These are phyloP conservation scores for Talaromyces borbonicus DNA, from an alignment of 495 filamentous ascomycete species.

Conservation along the genomic window DNA sequence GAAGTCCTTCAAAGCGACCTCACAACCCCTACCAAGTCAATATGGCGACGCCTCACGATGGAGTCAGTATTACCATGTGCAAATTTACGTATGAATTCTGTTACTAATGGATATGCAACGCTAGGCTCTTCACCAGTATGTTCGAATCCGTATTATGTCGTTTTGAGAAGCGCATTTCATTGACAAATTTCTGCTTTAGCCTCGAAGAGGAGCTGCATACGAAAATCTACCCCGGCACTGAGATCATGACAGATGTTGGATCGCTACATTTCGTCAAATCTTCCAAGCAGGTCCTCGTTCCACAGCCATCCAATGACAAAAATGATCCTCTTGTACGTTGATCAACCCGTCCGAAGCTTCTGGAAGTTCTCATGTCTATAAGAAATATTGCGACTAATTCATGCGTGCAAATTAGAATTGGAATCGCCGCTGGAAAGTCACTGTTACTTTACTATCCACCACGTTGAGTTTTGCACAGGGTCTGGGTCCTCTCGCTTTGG, in stretches of 20 bases:
- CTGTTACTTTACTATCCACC: constrained; percentile 35
- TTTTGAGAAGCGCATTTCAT: not conserved
- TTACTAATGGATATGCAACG: too few species aligned
- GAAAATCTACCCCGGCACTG: constrained; percentile 51
- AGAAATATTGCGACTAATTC: not conserved
- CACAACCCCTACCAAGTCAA: too few species aligned
- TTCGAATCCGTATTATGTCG: not conserved
- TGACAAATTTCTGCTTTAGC: not conserved
- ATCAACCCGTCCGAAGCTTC: not conserved
- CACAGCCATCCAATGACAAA: constrained; percentile 40
- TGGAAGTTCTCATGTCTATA: not conserved
- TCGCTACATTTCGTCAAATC: constrained; percentile 52
- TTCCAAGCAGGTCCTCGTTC: constrained; percentile 39
- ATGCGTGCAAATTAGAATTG: constrained; percentile 21
- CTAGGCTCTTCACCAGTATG: not conserved
- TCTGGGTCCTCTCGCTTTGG: constrained; percentile 25
- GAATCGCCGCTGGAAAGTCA: constrained; percentile 31
- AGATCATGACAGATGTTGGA: constrained; percentile 53
- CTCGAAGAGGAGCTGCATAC: constrained; percentile 41
- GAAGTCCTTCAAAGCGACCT: too few species aligned
- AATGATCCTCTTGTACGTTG: constrained; percentile 32
- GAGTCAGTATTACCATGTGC: not conserved
- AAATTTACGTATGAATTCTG: too few species aligned
- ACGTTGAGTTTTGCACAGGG: constrained; percentile 19
- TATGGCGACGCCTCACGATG: not conserved